Base-by-base conservation (phyloP, 352 stramenopile species). In the Phytopythium litorale region DNA sequence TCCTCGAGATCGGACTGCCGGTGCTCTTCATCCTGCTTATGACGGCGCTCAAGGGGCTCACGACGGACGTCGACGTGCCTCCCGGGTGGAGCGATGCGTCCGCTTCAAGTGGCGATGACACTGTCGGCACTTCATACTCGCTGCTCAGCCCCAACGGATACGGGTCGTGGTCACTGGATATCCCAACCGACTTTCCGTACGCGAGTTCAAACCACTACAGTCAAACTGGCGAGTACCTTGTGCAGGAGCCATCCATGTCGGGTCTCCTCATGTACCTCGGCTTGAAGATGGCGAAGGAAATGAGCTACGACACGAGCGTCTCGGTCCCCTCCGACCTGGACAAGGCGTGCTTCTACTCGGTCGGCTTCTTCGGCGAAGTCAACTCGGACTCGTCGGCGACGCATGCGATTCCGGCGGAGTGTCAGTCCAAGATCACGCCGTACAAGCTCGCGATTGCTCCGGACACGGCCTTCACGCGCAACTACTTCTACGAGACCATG, bases 1-100 rank as follows among this genome's bases (percentile, higher is more conserved):
- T 84, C 25, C 75, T 88, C 33, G 84, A 93, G 64, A 65, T 91
- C 52, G 51, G 89, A 35, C 71, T 79, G 7, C 84, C 84, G 13
- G 67, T 87, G 21, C 33, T 82, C 60, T 88, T 87, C 62, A 75
- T 93, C 40, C 21, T 81, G 25, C 32, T 89, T 37, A 77, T 93
- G 51, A 65, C 67, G 1, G 71, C 80, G 8, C 61, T 67, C 3
- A 59, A 65, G 0, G 78, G 78, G 12, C 85, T 84, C 40, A 71
- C 72, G 12, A 21, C 18, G 65, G 70, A 88, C 56, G 75, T 89
- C 9, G 51, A 72, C 16, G 79, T 94, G 11, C 81, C 82, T 0
- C 51, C 77, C 0, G 85, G 81, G n/a, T 92, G 72, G 75, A 89
- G 80, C 40, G 75, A 74, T 18, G 72, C 56, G 0, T 57, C 51